Evolutionary conservation across 73 alveolate species (phyloP), one percentile per base, ranked within the genome.

Genomic region (Urostyla sp.): DNA sequence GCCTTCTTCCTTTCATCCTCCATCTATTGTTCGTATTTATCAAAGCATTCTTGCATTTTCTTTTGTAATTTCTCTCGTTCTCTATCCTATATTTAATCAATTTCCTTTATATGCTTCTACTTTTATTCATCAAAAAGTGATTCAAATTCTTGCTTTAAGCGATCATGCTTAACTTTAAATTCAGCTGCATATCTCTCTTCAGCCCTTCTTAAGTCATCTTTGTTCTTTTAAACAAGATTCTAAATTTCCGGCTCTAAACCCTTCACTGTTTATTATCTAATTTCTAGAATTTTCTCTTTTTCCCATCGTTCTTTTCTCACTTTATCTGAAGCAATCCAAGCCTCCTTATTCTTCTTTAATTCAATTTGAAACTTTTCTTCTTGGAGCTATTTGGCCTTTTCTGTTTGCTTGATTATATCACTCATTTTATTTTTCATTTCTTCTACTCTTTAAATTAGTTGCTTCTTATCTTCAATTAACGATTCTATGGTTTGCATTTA

Each of bases 181-280:
- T 94, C 93, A 27, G 67, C 63, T 40, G 86, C 34, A 67, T 92
- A 88, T 81, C 67, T 92, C 54, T 94, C 97, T 49, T 90, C 93
- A 7, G 80, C 55, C 46, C 77, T 74, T 48, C 87, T 89, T n/a
- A 97, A 48, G 56, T 89, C 98, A 32, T 73, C 90, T 80, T 97
- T 97, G 72, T 97, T 90, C 46, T 87, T 96, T 32, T 87, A 85
- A 30, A 97, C 61, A 46, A 97, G 67, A 46, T 96, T 84, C 78
- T 94, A 87, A 20, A 97, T 94, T 84, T 95, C 98, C 5, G 99
- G 99, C 61, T 97, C 98, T 4, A 97, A 85, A 18, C 98, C 97
- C 82, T 90, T 92, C 26, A 96, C 93, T 21, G 99, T 94, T 23
- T 85, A 57, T 30, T 87, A 95, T 85, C 94, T 97, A 63, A 97